These are phyloP conservation scores for Orobanche coerulescens DNA, from an alignment of 257 asterid species.

Conservation along the genomic window DNA sequence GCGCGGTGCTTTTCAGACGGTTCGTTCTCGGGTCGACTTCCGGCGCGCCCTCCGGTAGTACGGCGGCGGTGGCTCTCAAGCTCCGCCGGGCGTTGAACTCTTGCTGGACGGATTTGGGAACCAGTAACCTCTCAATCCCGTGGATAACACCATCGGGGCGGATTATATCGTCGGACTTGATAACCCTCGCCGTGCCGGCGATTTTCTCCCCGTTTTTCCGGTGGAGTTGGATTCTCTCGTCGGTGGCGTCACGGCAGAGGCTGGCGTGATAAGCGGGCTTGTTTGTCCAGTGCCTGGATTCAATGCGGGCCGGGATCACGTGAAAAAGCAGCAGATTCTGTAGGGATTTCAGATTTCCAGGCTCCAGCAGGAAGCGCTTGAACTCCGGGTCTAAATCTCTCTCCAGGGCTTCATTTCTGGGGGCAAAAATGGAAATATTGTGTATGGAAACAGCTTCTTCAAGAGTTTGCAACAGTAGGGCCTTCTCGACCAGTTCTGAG, in stretches of 20 bases:
- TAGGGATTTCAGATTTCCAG: constrained; percentile 71
- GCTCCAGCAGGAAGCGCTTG: constrained; percentile 75
- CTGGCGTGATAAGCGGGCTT: constrained; percentile 29
- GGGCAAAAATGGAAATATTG: constrained; percentile 89
- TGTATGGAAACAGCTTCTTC: constrained; percentile 73
- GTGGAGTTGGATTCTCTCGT: constrained; percentile 32
- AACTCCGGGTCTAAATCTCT: constrained; percentile 87
- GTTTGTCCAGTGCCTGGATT: constrained; percentile 37
- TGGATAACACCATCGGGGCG: constrained; percentile 94
- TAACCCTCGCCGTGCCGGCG: constrained; percentile 41
- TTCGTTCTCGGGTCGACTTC: constrained; percentile 81
- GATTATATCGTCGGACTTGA: constrained; percentile 50
- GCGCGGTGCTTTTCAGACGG: constrained; percentile 49
- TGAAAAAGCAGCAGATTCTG: constrained; percentile 72
- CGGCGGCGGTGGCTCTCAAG: constrained; percentile 64
- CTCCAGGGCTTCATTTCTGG: constrained; percentile 71
- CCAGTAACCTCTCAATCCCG: constrained; percentile 67
- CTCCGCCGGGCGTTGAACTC: constrained; percentile 75
- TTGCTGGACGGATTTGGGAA: constrained; percentile 80
- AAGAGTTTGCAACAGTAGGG: constrained; percentile 69
- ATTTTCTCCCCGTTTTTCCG: constrained; percentile 35
- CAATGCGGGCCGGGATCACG: constrained; percentile 70
- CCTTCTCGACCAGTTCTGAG: constrained; percentile 86
- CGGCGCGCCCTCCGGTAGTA: constrained; percentile 73
- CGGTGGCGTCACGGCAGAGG: constrained; percentile 41